These are phyloP conservation scores for Stentor roeselii DNA, from an alignment of 73 alveolate genomes.

Conservation along the genomic window DNA sequence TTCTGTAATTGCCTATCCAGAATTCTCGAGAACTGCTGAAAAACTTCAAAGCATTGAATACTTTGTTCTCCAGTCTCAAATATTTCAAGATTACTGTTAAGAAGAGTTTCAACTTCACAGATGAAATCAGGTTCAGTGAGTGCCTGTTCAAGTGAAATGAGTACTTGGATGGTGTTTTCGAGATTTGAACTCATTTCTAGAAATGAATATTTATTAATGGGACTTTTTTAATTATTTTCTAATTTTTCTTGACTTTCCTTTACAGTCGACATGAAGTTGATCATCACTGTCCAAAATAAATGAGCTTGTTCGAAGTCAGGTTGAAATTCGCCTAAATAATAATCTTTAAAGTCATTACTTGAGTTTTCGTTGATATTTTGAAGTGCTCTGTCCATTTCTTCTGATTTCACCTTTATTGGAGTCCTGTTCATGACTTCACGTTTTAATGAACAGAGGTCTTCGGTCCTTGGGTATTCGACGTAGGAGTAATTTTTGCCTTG, in stretches of 20 bases:
- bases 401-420: not conserved
- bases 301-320: not conserved
- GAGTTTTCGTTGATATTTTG: not conserved
- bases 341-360: not conserved
- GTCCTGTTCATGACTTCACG: constrained; percentile 1
- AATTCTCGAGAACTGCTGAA: not conserved
- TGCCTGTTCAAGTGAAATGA: not conserved
- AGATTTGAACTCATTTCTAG: not conserved
- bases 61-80: constrained; percentile 25
- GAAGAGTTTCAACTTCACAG: constrained; percentile 3
- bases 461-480: constrained; percentile 1
- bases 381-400: not conserved
- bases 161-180: constrained; percentile 5
- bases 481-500: not conserved
- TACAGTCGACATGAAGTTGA: not conserved
- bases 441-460: not conserved
- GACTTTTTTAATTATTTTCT: not conserved
- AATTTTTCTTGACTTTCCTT: not conserved
- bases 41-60: not conserved
- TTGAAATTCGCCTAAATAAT: not conserved
- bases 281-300: not conserved
- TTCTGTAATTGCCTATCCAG: not conserved
- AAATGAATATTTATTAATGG: no score
- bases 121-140: constrained; percentile 18
- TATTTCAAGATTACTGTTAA: not conserved